Evolutionary conservation across 1,284 basidiomycete genomes (phyloP).

Genomic region (Cryptococcus sp.): DNA sequence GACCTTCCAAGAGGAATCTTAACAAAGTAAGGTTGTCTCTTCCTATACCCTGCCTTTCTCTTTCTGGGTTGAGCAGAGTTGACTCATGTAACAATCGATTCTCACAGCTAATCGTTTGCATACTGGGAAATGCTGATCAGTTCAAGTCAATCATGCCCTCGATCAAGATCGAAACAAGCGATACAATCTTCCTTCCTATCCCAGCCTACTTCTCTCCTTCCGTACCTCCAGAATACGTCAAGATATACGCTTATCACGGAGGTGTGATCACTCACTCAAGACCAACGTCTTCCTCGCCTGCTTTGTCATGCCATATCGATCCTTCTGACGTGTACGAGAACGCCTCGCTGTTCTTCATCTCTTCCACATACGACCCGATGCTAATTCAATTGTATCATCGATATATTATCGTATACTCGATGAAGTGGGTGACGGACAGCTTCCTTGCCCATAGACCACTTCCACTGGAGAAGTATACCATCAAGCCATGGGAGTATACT

Average conservation of each 20-base stretch:
- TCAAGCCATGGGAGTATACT: slow-evolving; percentile 1
- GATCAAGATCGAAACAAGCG: no score
- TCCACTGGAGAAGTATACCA: background rate
- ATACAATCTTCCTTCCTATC: background rate
- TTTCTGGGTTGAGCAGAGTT: no score
- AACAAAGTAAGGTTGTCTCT: no score
- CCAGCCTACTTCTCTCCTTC: slow-evolving; percentile 3
- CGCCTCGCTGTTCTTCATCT: background rate
- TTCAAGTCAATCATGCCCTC: no score
- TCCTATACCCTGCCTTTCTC: no score
- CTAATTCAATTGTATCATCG: background rate
- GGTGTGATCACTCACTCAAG: background rate
- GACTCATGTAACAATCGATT: no score
- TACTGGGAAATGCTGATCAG: no score
- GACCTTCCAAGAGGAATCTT: no score
- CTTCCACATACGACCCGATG: background rate
- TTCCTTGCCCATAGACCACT: background rate
- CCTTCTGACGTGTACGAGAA: background rate
- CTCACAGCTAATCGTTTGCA: no score
- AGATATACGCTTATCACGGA: background rate
- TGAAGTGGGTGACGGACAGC: background rate
- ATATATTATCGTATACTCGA: background rate
- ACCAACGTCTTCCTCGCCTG: background rate
- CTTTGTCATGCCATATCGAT: background rate
- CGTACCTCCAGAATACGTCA: background rate